These are phyloP conservation scores for Hypoxylon cercidicola DNA, from an alignment of 495 filamentous ascomycete species.

Conservation along the genomic window DNA sequence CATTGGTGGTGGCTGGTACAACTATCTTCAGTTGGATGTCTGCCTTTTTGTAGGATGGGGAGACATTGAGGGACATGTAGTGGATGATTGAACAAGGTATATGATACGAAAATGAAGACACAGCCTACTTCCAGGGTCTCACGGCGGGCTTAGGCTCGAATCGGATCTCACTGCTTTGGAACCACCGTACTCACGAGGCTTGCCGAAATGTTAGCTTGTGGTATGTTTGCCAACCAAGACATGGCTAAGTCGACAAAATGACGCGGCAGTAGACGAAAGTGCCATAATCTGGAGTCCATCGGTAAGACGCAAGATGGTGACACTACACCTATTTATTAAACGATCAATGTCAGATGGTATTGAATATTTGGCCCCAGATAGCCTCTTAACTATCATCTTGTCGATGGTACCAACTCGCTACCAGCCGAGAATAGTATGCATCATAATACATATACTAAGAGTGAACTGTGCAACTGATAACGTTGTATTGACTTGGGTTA, in stretches of 20 bases:
- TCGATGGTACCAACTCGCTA: not conserved
- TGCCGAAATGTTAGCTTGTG: not conserved
- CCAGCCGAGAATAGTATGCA: slow-evolving; percentile 2
- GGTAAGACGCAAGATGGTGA: not conserved
- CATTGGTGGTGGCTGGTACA: slow-evolving; percentile 8
- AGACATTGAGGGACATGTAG: not conserved
- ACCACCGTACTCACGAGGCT: not conserved
- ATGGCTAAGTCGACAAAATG: not conserved
- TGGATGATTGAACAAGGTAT: not conserved
- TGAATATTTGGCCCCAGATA: not conserved
- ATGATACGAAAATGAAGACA: not conserved
- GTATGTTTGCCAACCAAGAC: slow-evolving; percentile 2
- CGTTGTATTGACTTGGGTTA: no score
- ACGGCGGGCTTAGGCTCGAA: not conserved
- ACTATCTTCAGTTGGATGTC: not conserved
- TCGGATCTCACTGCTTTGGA: slow-evolving; percentile 2
- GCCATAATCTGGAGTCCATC: no score
- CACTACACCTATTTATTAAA: not conserved
- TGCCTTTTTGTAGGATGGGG: no score
- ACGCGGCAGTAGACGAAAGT: not conserved
- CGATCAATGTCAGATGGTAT: not conserved
- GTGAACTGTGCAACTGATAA: no score
- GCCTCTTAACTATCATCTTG: not conserved
- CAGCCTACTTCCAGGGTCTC: not conserved
- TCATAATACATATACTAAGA: no score